Evolutionary conservation across 805 yeast species (phyloP).

Genomic region (Wickerhamiella spandovensis): DNA sequence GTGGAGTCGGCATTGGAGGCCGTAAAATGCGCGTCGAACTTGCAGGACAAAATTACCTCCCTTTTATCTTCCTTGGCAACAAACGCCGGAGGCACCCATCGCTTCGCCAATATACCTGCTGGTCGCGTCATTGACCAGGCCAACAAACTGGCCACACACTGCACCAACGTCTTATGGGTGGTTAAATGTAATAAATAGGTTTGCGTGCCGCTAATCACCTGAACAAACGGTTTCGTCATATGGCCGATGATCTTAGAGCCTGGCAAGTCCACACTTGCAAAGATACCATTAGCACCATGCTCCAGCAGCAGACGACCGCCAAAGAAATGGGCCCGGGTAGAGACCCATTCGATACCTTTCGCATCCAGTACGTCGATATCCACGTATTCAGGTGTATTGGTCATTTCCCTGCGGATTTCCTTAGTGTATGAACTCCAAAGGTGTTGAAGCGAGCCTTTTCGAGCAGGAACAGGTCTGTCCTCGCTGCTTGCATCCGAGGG

Average conservation of each 20-base stretch:
- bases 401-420: constrained; percentile 4
- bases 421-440: constrained; percentile 5
- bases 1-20: constrained; percentile 6
- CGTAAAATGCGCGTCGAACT: constrained; percentile 13
- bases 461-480: neutral
- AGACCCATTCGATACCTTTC: constrained; percentile 11
- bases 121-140: constrained; percentile 15
- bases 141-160: constrained; percentile 9
- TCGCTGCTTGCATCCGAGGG: neutral
- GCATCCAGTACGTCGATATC: constrained; percentile 11
- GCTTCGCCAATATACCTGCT: constrained; percentile 12
- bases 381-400: neutral
- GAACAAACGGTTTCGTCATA: constrained; percentile 9
- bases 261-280: constrained; percentile 9
- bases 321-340: constrained; percentile 3
- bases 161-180: constrained; percentile 1
- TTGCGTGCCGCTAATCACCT: constrained; percentile 6
- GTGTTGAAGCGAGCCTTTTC: constrained; percentile 10
- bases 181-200: constrained; percentile 6
- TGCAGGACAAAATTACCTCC: constrained; percentile 12
- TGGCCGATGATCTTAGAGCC: constrained; percentile 15
- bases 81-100: constrained; percentile 13
- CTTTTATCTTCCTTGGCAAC: constrained; percentile 2
- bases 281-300: constrained; percentile 2
- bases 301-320: constrained; percentile 6